phyloP scores from a whole-genome alignment of 2,329 filamentous ascomycete species.

The Scytalidium lignicola region DNA sequence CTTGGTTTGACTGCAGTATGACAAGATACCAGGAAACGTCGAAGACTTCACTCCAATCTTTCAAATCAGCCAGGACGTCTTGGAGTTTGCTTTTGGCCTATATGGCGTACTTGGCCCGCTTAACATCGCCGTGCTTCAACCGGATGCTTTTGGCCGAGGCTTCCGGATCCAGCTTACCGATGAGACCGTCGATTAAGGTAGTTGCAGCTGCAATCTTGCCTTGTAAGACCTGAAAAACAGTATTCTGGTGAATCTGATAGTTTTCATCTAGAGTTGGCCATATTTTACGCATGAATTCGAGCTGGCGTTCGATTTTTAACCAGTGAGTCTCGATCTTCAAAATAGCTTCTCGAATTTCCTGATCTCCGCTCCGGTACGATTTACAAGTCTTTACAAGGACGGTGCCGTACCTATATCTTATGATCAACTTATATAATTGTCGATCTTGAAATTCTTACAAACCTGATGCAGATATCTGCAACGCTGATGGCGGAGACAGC shows the following conservation, averaged over 20 bases:
- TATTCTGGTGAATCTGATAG: conserved; percentile 1
- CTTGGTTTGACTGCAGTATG: conserved; percentile 1
- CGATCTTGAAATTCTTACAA: no score
- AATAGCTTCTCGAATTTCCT: conserved; percentile 4
- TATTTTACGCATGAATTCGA: conserved; percentile 5
- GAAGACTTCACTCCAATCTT: conserved; percentile 3
- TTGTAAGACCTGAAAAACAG: background rate
- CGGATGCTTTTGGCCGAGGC: no score
- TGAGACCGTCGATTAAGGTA: no score
- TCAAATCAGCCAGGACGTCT: background rate
- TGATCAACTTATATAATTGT: no score
- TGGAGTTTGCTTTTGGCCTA: background rate
- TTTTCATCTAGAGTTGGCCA: conserved; percentile 5
- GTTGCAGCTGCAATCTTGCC: background rate
- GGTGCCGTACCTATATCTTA: conserved; percentile 5
- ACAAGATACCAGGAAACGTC: conserved; percentile 6
- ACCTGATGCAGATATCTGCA: no score
- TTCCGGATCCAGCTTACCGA: no score
- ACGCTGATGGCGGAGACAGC: no score
- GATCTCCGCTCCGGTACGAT: conserved; percentile 1
- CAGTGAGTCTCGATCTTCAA: conserved; percentile 3
- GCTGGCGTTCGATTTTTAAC: conserved; percentile 2
- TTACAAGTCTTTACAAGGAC: conserved; percentile 2
- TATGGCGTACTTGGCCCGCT: no score
- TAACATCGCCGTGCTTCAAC: no score